Conservation (phyloP, 2,329 filamentous ascomycete species). For the Pezicula neosporulosa region DNA sequence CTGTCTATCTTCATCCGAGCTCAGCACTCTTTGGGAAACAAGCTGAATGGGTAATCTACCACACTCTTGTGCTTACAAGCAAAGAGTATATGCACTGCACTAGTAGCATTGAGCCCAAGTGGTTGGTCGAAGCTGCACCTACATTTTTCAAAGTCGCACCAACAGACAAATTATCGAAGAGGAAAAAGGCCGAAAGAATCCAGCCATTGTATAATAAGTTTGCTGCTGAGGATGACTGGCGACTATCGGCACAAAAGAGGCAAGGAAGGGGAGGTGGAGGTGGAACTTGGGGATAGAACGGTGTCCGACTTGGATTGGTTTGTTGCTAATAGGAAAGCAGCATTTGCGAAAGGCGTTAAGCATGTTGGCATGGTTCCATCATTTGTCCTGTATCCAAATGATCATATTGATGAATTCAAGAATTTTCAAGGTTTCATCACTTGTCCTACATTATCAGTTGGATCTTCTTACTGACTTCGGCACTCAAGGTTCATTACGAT, state of each 20-base stretch:
- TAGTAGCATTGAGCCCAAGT: conserved; percentile 89
- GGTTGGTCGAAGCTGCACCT: conserved; percentile 92
- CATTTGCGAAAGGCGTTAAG: too few species aligned
- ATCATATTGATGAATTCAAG: too few species aligned
- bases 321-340: too few species aligned
- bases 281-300: conserved; percentile 78
- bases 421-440: too few species aligned
- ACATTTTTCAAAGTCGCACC: conserved; percentile 98
- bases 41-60: conserved; percentile 94
- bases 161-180: conserved; percentile 80
- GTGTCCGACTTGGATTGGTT: too few species aligned
- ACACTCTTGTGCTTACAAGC: conserved; percentile 85
- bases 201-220: conserved; percentile 94
- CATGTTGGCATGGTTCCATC: too few species aligned
- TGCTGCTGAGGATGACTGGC: conserved; percentile 91
- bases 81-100: conserved; percentile 99
- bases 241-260: conserved; percentile 81
- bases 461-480: too few species aligned
- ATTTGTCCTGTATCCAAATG: too few species aligned
- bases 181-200: conserved; percentile 91
- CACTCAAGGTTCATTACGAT: too few species aligned
- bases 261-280: conserved; percentile 82
- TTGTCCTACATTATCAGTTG: too few species aligned
- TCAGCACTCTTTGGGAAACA: conserved; percentile 94
- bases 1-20: conserved; percentile 90